Evolutionary conservation across 371 early-diverging fungal species (phyloP), one percentile per base, ranked within the genome.

Genomic region (Mortierella sp.): DNA sequence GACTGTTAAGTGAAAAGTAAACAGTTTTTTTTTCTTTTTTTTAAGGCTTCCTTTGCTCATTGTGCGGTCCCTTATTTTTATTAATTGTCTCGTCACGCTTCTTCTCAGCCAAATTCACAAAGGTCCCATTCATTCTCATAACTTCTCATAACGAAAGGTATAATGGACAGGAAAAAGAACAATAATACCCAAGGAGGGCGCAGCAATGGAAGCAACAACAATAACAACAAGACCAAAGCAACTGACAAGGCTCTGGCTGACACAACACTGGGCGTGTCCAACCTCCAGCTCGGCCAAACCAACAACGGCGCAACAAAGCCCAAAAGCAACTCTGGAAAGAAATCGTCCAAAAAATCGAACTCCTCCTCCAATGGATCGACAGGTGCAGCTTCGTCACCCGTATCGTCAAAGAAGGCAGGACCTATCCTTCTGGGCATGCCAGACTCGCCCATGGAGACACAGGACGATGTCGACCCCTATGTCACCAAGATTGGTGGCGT

Each of bases 401-500:
- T 74, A 31, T n/a, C 83, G 9, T 26, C 74, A 38, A 86, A 87
- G 73, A 87, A 85, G 50, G 42, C 75, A 11, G 81, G 82, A 10
- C 83, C 83, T 14, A 87, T 93, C 16, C 54, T 94, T 24, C 83
- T 96, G n/a, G 95, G 94, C 0, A 83, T 94, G 81, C 91, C 94
- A 0, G 95, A 95, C 83, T 93, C 92, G 26, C 82, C 88, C 7
- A 92, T 95, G 72, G 88, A 86, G 16, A 9, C 68, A 5, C 75
- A 81, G 3, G 89, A 91, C 8, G 93, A 92, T 73, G 84, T 75
- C 11, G 95, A 95, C 76, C 91, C 94, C 48, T 94, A 93, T 81
- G 79, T 88, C 9, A 94, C 93, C 34, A 95, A 94, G 88, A 89
- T 96, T 47, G 96, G 95, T 42, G 96, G 96, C 55, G 76, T 88